Base-by-base conservation (phyloP, 2,329 filamentous ascomycete genomes). In the Colletotrichum gigasporum region DNA sequence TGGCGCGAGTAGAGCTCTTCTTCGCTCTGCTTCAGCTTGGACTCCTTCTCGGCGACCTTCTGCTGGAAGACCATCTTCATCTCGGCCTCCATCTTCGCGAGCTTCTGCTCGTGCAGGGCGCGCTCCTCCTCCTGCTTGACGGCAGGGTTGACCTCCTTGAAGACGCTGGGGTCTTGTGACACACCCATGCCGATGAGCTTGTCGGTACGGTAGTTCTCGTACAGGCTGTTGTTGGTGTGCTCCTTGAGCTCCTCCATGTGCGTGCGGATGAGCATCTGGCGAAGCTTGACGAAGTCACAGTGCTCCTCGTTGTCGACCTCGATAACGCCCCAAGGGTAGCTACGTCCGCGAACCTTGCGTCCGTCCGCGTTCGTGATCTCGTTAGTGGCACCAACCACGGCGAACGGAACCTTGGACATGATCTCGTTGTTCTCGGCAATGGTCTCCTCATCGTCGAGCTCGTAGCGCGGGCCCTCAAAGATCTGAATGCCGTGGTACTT, bases 51-150 rank as follows among this genome's bases (percentile, higher is more conserved):
- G 70, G 93, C 90, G 30, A 99, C 96, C 91, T 99, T 99, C 80
- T 99, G 96, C 81, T 98, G 96, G 93, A 99, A 99, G 72, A 99
- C 96, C 93, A 97, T 97, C 93, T 99, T 99, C 96, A 99, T 99
- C 82, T 99, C 96, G 75, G 94, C 90, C 82, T 99, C 96, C 96
- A 99, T 99, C 93, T 99, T 99, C 80, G 95, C 93, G 73, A 99
- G 93, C 87, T 99, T 99, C 87, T 97, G 94, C 84, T 99, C 96
- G 87, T 99, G 96, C 72, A 99, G 87, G 69, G 92, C 91, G 74
- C 96, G 93, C 86, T 99, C 96, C 84, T 99, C 96, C 80, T 99
- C 96, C 83, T 99, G 96, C 91, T 99, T 99, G 82, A 98, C 96
- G 47, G 96, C 95, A 68, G 96, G 96, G 88, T 99, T 99, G 87